Conservation (phyloP, 495 filamentous ascomycete genomes). For the Penicillium steckii region DNA sequence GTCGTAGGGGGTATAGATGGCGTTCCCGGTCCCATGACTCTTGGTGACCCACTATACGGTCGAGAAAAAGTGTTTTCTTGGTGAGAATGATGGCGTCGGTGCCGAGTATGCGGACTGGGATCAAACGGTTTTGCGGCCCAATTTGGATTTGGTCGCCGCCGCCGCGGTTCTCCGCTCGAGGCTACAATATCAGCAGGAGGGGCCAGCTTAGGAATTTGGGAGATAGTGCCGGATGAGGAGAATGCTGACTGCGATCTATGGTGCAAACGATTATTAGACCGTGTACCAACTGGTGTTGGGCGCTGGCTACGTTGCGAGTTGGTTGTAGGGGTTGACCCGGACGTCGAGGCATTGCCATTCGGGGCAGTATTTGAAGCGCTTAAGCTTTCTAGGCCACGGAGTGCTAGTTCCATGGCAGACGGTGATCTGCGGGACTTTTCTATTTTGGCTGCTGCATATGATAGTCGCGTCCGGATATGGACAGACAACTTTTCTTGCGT, state of each 20-base stretch:
- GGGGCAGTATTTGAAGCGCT: slow-evolving; percentile 6
- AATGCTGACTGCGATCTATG: slow-evolving; percentile 22
- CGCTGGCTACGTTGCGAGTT: slow-evolving; percentile 5
- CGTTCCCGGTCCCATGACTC: slow-evolving; percentile 28
- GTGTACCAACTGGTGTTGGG: slow-evolving; percentile 5
- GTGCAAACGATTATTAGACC: slow-evolving; percentile 13
- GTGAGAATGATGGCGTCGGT: slow-evolving; percentile 39
- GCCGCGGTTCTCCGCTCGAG: slow-evolving; percentile 24
- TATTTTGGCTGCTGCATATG: slow-evolving; percentile 88
- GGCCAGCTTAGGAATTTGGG: slow-evolving; percentile 43
- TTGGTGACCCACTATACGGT: slow-evolving; percentile 19
- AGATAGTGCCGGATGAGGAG: slow-evolving; percentile 19
- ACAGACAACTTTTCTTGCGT: slow-evolving; percentile 60
- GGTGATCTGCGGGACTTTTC: slow-evolving; percentile 77
- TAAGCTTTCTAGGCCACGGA: slow-evolving; percentile 56
- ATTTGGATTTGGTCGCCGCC: slow-evolving; percentile 45
- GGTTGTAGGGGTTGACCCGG: slow-evolving; percentile 7
- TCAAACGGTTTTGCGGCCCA: slow-evolving; percentile 15
- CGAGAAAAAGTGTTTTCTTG: slow-evolving; percentile 26
- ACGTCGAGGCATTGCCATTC: slow-evolving; percentile 8
- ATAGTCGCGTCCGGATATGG: slow-evolving; percentile 74
- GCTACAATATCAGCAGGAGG: slow-evolving; percentile 57
- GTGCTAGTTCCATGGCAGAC: slow-evolving; percentile 64
- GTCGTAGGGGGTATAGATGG: slow-evolving; percentile 34
- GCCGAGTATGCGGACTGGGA: slow-evolving; percentile 26